phyloP scores from a whole-genome alignment of 2,329 filamentous ascomycete species.

The Penicillium sp. region DNA sequence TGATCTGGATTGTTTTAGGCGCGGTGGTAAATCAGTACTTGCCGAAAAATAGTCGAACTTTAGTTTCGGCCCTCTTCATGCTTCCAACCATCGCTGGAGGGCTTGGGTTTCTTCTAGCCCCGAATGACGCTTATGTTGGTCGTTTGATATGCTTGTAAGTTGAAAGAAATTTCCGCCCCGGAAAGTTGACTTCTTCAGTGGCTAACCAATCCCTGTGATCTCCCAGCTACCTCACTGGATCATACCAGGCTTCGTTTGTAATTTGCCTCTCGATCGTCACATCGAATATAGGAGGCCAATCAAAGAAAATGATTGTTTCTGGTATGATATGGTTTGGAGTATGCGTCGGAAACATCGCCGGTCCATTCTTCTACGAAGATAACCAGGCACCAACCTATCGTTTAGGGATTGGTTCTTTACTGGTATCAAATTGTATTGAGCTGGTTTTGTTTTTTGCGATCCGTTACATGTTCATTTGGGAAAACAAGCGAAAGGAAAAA shows the following conservation, averaged over 20 bases:
- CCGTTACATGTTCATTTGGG: slow-evolving; percentile 18
- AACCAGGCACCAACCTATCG: slow-evolving; percentile 31
- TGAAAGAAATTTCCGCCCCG: background rate
- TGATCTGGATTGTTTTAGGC: slow-evolving; percentile 25
- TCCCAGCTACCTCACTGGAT: slow-evolving; percentile 30
- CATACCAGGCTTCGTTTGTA: slow-evolving; percentile 35
- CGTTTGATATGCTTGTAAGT: slow-evolving; percentile 27
- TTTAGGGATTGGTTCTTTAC: slow-evolving; percentile 30
- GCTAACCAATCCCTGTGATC: background rate
- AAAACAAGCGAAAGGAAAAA: slow-evolving; percentile 23
- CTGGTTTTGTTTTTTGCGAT: slow-evolving; percentile 20
- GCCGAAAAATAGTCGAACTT: slow-evolving; percentile 24
- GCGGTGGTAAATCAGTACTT: slow-evolving; percentile 27
- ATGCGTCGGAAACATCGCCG: slow-evolving; percentile 31
- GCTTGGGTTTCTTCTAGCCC: slow-evolving; percentile 4
- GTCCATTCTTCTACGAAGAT: slow-evolving; percentile 34
- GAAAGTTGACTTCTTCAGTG: background rate
- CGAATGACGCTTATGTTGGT: slow-evolving; percentile 8
- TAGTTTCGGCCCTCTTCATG: slow-evolving; percentile 25
- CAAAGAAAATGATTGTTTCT: slow-evolving; percentile 36
- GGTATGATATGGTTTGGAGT: slow-evolving; percentile 34
- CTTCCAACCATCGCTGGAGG: slow-evolving; percentile 24
- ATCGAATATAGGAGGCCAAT: slow-evolving; percentile 34
- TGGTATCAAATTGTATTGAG: slow-evolving; percentile 27
- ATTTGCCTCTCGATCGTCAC: slow-evolving; percentile 36